Percentiles rank a stretch among this genome's conserved stretches.
Conservation (phyloP, 2,329 filamentous ascomycete species). For the Curvularia verruculosa region DNA sequence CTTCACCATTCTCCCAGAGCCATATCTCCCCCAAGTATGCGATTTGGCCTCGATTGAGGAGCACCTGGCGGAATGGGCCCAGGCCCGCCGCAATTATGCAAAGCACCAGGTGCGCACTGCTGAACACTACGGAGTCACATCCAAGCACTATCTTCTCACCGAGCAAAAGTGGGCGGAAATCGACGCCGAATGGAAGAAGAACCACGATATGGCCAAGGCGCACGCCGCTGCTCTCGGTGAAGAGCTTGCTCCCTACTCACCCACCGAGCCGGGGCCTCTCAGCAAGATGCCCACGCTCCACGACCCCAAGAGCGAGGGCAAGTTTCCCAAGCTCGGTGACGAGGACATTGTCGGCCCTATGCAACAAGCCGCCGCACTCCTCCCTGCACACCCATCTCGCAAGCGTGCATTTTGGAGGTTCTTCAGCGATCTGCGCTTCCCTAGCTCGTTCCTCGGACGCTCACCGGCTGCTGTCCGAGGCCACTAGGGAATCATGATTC, state of each 20-base stretch:
- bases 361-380: slow-evolving; percentile 50
- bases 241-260: slow-evolving; percentile 47
- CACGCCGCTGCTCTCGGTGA: slow-evolving; percentile 45
- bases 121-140: slow-evolving; percentile 89
- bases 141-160: slow-evolving; percentile 84
- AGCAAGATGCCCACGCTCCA: slow-evolving; percentile 72
- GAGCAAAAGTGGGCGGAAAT: slow-evolving; percentile 87
- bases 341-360: slow-evolving; percentile 94
- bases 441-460: slow-evolving; percentile 41
- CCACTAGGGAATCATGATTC: slow-evolving; percentile 22
- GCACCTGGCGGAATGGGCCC: slow-evolving; percentile 80
- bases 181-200: slow-evolving; percentile 73
- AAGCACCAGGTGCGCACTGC: slow-evolving; percentile 86
- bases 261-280: slow-evolving; percentile 60
- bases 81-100: slow-evolving; percentile 82
- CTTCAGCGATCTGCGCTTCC: slow-evolving; percentile 47
- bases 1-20: slow-evolving; percentile 83
- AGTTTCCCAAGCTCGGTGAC: slow-evolving; percentile 87
- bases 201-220: slow-evolving; percentile 68
- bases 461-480: slow-evolving; percentile 37
- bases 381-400: slow-evolving; percentile 46
- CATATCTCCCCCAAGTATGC: slow-evolving; percentile 71
- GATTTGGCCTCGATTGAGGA: slow-evolving; percentile 66
- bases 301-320: slow-evolving; percentile 71
- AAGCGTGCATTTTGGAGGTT: slow-evolving; percentile 50